Percentiles rank a stretch among this genome's conserved stretches.
Conservation (phyloP, 2,329 filamentous ascomycete species). For the Albophoma yamanashiensis region DNA sequence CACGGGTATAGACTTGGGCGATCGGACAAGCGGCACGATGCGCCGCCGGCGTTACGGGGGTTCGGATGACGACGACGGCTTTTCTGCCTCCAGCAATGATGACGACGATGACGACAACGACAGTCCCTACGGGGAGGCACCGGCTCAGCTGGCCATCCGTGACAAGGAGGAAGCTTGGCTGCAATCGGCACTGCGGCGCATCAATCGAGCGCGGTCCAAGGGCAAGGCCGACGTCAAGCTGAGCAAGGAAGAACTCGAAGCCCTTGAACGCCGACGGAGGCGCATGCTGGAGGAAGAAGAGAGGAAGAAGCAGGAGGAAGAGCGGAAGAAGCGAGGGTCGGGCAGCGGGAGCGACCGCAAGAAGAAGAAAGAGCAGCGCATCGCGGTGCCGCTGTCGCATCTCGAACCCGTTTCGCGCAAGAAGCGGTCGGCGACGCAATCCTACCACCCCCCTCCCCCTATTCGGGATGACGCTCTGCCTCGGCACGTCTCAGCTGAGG, state of each 20-base stretch:
- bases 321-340: slow-evolving; percentile 51
- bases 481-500: slow-evolving; percentile 26
- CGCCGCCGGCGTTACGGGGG: slow-evolving; percentile 24
- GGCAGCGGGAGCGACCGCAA: slow-evolving; percentile 22
- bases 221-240: slow-evolving; percentile 74
- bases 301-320: slow-evolving; percentile 48
- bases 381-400: slow-evolving; percentile 42
- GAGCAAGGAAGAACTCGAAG: slow-evolving; percentile 68
- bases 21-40: slow-evolving; percentile 23
- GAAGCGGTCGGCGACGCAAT: slow-evolving; percentile 15
- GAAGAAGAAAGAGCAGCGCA: slow-evolving; percentile 33
- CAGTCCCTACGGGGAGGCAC: slow-evolving; percentile 33
- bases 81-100: slow-evolving; percentile 9
- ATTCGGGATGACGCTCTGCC: slow-evolving; percentile 23
- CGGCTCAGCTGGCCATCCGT: slow-evolving; percentile 45
- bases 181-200: slow-evolving; percentile 68
- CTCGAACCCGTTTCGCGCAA: slow-evolving; percentile 32
- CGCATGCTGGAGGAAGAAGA: slow-evolving; percentile 49
- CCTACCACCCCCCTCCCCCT: slow-evolving; percentile 8
- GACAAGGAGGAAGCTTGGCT: slow-evolving; percentile 67
- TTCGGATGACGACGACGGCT: slow-evolving; percentile 21
- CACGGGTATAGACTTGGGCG: slow-evolving; percentile 47
- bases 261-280: slow-evolving; percentile 58
- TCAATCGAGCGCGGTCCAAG: slow-evolving; percentile 64
- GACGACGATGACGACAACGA: slow-evolving; percentile 26